Base-by-base conservation (phyloP, 345 rosid species). In the Brassica incana region DNA sequence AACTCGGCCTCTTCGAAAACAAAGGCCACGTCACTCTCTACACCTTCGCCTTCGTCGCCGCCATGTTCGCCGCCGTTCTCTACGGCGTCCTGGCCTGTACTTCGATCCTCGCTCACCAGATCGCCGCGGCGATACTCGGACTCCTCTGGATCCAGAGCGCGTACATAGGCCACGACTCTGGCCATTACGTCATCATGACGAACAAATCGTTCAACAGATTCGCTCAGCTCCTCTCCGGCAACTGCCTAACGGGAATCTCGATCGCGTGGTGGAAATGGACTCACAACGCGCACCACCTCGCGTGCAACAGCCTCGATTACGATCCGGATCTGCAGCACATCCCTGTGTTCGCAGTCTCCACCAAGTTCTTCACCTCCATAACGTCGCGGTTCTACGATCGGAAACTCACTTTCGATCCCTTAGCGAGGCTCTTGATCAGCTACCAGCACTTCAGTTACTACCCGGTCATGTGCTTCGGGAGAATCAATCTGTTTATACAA, bases 211-310 rank as follows among this genome's bases (percentile, higher is more conserved):
- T 43, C 14, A 95, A 95, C 83, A 85, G 76, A 71, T 0, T 86
- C 4, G 89, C 89, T 33, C 99, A 95, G 72, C 63, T 95, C 5
- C 20, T 95, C 2, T 74, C 98, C 15, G 99, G 99, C 5, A 95
- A 93, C 84, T 91, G 96, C 67, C 61, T 92, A 1, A 93, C 99
- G 43, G 99, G 99, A 14, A 95, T 95, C 40, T 91, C 97, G 64
- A 95, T 95, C 74, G 99, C 98, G 7, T 93, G 99, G 99, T 95
- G 99, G 99, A 95, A 95, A 73, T 93, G 99, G 97, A 95, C 98
- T 25, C 99, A 95, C 69, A 95, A 95, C 64, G 97, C 94, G 4
- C 99, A 95, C 67, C 99, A 95, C 66, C 59, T 95, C 20, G 91
- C 99, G 25, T 88, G 93, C 80, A 95, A 95, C 75, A 91, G 97